Base-by-base conservation (phyloP, 352 stramenopile species). In the Pythium aquatile region DNA sequence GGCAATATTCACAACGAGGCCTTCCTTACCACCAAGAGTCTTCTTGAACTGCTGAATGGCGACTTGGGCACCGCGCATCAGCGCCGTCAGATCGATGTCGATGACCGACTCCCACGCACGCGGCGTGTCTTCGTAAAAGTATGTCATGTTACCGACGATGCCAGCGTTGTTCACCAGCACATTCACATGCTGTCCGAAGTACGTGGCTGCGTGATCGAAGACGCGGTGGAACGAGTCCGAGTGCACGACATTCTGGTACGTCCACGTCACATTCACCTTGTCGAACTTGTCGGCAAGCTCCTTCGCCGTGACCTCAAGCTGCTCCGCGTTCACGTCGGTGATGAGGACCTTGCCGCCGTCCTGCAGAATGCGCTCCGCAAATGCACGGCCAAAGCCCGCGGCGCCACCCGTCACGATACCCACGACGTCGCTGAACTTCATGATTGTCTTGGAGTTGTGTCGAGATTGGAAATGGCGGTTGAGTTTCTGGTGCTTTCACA, bases 161-260 rank as follows among this genome's bases (percentile, higher is more conserved):
- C 85, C 85, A 3, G 85, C 85, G 63, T 94, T 94, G 73, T 94
- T 94, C 6, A 85, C 83, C 32, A 94, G 76, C 46, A 91, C 46
- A 67, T 94, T 94, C 7, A 91, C 73, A 0, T 72, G 75, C 32
- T 52, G 51, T 24, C 77, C 72, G 58, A 94, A 93, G 62, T 79
- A 87, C 61, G 76, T 73, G 62, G 49, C 62, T 48, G 81, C 81
- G 52, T 78, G 80, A n/a, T 84, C 80, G 49, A 91, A 94, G 9
- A 70, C 72, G 7, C 66, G 72, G 46, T 78, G 63, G 73, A 94
- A 94, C 53, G 74, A 85, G 53, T 78, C 72, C 35, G 75, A 65
- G 47, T 93, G 80, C 29, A 77, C 82, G 42, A 94, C 83, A 61
- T 93, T 79, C 70, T 94, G 85, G 55, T 75, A 73, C 58, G 77